Conservation (phyloP, 345 rosid genomes). For the Rhodamnia argentea region DNA sequence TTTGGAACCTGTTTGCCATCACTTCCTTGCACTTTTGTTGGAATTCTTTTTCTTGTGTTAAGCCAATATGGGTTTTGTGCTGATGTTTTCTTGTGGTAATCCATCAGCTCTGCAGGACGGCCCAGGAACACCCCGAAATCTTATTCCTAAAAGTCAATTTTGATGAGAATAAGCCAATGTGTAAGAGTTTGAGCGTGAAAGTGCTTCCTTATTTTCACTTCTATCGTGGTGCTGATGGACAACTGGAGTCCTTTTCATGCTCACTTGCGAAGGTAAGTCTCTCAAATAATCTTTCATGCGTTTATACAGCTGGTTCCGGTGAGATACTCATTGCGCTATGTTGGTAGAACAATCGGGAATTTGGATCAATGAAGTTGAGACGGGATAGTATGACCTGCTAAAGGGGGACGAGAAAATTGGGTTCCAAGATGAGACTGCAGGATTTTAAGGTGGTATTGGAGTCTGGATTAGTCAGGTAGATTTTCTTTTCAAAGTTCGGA, state of each 20-base stretch:
- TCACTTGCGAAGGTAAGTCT: slow-evolving; percentile 73
- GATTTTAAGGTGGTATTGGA: not conserved
- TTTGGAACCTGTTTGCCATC: not conserved
- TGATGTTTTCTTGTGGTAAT: slow-evolving; percentile 3
- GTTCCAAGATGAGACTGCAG: not conserved
- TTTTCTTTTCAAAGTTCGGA: not conserved
- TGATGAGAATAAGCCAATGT: slow-evolving; percentile 86
- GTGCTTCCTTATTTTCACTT: slow-evolving; percentile 93
- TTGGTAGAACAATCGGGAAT: not conserved
- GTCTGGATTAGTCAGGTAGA: not conserved
- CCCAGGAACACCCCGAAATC: slow-evolving; percentile 60
- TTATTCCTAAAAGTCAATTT: slow-evolving; percentile 85
- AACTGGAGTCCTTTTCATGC: slow-evolving; percentile 79
- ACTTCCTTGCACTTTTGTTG: not conserved
- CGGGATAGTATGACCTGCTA: not conserved
- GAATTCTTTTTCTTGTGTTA: not conserved
- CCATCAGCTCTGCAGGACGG: slow-evolving; percentile 73
- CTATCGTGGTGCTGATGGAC: slow-evolving; percentile 82
- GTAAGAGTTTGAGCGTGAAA: slow-evolving; percentile 78
- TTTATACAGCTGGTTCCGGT: not conserved
- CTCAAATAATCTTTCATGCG: too few relatives aligned
- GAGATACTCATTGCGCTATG: not conserved
- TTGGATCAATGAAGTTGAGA: not conserved
- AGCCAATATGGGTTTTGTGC: not conserved
- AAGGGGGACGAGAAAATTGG: not conserved